Conservation (phyloP, 148 eudicot species). For the Dysphania ambrosioides region DNA sequence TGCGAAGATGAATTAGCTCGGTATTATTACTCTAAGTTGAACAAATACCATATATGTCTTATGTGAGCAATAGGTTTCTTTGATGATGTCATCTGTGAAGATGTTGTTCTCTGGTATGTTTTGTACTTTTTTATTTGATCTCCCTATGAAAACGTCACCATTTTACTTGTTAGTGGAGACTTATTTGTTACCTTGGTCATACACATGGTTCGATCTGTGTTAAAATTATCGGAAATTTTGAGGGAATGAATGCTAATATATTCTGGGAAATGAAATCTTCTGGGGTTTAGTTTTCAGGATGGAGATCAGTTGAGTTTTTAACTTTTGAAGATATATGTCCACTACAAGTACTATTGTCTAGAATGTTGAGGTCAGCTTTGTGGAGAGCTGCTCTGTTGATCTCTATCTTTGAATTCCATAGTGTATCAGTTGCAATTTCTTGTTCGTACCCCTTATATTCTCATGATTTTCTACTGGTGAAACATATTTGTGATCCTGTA, state of each 20-base stretch:
- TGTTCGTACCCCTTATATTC: background rate
- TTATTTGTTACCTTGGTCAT: background rate
- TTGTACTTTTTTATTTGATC: background rate
- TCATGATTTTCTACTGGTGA: background rate
- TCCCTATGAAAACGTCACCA: background rate
- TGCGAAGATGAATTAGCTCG: background rate
- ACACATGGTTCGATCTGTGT: background rate
- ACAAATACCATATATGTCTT: background rate
- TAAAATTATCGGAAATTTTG: background rate
- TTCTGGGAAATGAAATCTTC: background rate
- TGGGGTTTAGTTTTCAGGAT: background rate
- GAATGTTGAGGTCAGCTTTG: background rate
- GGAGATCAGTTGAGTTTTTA: background rate
- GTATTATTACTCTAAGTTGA: background rate
- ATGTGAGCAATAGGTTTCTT: background rate
- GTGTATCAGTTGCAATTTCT: background rate
- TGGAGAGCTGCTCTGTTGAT: background rate
- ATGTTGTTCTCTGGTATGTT: background rate
- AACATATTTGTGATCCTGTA: slow-evolving; percentile 1
- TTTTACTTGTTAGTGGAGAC: background rate
- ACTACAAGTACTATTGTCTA: background rate
- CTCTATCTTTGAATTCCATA: background rate
- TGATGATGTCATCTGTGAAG: background rate
- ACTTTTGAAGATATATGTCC: background rate
- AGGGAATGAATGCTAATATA: background rate